Evolutionary conservation across 257 asterid species (phyloP), one percentile per base, ranked within the genome.

Genomic region (Nemophila menziesii): DNA sequence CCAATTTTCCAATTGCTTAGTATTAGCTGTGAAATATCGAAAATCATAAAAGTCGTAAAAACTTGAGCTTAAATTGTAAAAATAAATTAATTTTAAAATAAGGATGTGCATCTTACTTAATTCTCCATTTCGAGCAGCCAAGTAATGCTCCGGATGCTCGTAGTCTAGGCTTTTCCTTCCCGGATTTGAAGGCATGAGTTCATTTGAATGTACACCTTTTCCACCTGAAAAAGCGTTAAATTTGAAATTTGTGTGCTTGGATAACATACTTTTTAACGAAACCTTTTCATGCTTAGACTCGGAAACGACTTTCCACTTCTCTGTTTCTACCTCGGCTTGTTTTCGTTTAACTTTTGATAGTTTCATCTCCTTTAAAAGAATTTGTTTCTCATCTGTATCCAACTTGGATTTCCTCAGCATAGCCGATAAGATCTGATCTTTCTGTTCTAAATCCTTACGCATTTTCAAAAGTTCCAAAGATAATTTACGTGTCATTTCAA

Each of bases 361-460:
- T 58, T 70, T 74, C 41, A 79, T 68, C 73, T 79, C 92, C 55
- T 78, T 70, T 12, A 77, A 48, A 13, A 83, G 92, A 84, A 71
- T 70, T 52, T 80, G 78, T 41, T 75, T 83, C 60, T 83, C 93
- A 3, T 78, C 53, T 16, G 84, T 58, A 52, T 84, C 92, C 52
- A 83, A 22, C 55, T 72, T 80, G 18, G 86, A 75, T 58, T 89
- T 89, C 70, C 95, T 78, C 54, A 89, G 55, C 81, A 89, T 63
- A 48, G 90, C 93, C 0, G 97, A 80, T 63, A 89, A 61, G 46
- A 80, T 73, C 66, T 84, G 93, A 41, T 89, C 98, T 49, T 78
- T 84, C 53, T 80, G 95, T 23, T 81, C 92, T 62, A 73, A 70
- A 41, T 80, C 93, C 48, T 71, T 76, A 1, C 62, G 58, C 78